Conservation (phyloP, 2,329 filamentous ascomycete species). For the Truncatella angustata region DNA sequence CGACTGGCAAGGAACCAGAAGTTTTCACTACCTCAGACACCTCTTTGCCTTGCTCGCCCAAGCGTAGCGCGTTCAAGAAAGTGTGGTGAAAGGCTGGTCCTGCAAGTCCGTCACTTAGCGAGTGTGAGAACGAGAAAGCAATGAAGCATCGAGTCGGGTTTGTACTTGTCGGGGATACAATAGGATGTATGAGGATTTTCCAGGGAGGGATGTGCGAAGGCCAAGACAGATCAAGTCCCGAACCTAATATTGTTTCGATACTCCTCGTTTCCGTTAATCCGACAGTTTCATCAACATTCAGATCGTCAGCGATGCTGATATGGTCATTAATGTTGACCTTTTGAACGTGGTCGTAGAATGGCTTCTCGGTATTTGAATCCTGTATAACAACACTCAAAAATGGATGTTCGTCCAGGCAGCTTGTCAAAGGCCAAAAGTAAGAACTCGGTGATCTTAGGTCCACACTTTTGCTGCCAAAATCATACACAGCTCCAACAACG, state of each 20-base stretch:
- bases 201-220: conserved; percentile 34
- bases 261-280: conserved; percentile 4
- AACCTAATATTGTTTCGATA: conserved; percentile 24
- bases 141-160: conserved; percentile 26
- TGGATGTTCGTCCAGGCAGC: conserved; percentile 36
- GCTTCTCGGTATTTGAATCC: conserved; percentile 33
- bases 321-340: conserved; percentile 37
- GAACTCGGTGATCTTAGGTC: conserved; percentile 19
- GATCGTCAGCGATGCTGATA: conserved; percentile 25
- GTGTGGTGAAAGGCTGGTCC: conserved; percentile 40
- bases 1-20: conserved; percentile 23
- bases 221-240: conserved; percentile 33
- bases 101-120: conserved; percentile 40
- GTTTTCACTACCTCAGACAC: conserved; percentile 12
- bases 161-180: conserved; percentile 10
- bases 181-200: conserved; percentile 36
- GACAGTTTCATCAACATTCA: not conserved
- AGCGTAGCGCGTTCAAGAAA: conserved; percentile 28
- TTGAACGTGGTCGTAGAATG: conserved; percentile 28
- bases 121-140: conserved; percentile 41
- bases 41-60: not conserved
- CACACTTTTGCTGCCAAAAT: conserved; percentile 12
- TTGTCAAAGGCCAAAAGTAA: conserved; percentile 30
- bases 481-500: conserved; percentile 34
- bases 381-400: conserved; percentile 34